A percentile compares a stretch with the other conserved stretches of the same genome.
These are phyloP conservation scores for Hypoxylon crocopeplum DNA, from an alignment of 495 filamentous ascomycete species.

Conservation along the genomic window DNA sequence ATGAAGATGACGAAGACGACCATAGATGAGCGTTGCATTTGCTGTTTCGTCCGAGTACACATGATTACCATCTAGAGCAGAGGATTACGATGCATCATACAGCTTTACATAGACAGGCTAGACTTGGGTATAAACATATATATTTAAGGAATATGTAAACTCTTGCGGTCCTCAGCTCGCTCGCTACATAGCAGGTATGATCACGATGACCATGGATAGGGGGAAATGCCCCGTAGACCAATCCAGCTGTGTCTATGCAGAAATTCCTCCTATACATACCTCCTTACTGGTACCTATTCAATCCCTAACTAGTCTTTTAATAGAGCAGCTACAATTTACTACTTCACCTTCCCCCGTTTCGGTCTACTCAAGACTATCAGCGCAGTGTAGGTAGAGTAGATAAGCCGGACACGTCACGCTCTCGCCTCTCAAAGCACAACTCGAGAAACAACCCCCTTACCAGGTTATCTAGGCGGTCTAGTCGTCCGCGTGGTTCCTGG, in stretches of 20 bases:
- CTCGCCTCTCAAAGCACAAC: no score
- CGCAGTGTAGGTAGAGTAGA: no score
- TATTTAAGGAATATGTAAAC: neutral
- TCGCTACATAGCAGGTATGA: neutral
- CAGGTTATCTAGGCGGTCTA: neutral
- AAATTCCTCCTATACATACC: neutral
- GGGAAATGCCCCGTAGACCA: neutral
- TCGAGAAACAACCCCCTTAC: no score
- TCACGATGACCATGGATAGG: no score
- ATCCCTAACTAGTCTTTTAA: no score
- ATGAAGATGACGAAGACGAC: conserved; percentile 58
- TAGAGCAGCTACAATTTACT: no score
- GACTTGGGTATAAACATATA: neutral
- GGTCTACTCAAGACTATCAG: no score
- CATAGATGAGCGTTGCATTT: conserved; percentile 1
- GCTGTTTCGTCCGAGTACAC: neutral
- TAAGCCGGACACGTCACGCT: no score
- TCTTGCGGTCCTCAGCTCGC: no score
- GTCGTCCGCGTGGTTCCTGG: conserved; percentile 19
- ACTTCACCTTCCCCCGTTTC: no score
- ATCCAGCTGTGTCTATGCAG: neutral
- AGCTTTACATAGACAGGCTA: neutral
- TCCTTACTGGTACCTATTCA: no score
- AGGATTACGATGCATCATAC: neutral
- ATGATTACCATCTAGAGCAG: neutral